Evolutionary conservation across 2,329 filamentous ascomycete genomes (phyloP).

Genomic region (Colletotrichum coccodes): DNA sequence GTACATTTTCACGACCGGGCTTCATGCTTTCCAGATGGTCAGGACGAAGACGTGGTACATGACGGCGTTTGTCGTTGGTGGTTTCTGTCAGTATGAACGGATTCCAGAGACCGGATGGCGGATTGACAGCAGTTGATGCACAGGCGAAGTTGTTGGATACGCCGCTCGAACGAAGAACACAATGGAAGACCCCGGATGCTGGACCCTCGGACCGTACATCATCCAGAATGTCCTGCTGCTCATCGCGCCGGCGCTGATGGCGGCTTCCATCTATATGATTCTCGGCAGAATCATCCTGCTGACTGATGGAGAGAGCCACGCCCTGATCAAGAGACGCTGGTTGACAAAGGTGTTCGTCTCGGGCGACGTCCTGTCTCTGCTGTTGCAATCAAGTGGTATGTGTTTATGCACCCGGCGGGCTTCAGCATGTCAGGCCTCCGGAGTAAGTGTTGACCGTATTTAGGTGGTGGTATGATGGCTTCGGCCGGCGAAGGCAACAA

Average conservation of each 20-base stretch:
- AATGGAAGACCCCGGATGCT: slow-evolving; percentile 39
- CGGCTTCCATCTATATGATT: slow-evolving; percentile 59
- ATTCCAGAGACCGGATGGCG: background rate
- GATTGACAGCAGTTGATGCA: background rate
- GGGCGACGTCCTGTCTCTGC: slow-evolving; percentile 60
- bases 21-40: slow-evolving; percentile 26
- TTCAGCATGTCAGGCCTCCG: background rate
- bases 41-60: slow-evolving; percentile 31
- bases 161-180: slow-evolving; percentile 17
- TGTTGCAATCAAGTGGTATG: slow-evolving; percentile 41
- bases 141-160: slow-evolving; percentile 29
- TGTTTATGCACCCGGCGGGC: background rate
- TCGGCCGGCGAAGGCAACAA: slow-evolving; percentile 6
- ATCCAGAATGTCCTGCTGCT: slow-evolving; percentile 50
- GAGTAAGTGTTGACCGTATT: background rate
- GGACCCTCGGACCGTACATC: slow-evolving; percentile 53
- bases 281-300: slow-evolving; percentile 52
- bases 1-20: slow-evolving; percentile 11
- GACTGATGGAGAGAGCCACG: slow-evolving; percentile 49
- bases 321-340: slow-evolving; percentile 54
- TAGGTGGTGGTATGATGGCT: slow-evolving; percentile 31
- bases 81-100: slow-evolving; percentile 20
- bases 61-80: slow-evolving; percentile 28
- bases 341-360: slow-evolving; percentile 62
- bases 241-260: slow-evolving; percentile 53